These are phyloP conservation scores for Boletus tomentosulus DNA, from an alignment of 768 basidiomycete species.

Conservation along the genomic window DNA sequence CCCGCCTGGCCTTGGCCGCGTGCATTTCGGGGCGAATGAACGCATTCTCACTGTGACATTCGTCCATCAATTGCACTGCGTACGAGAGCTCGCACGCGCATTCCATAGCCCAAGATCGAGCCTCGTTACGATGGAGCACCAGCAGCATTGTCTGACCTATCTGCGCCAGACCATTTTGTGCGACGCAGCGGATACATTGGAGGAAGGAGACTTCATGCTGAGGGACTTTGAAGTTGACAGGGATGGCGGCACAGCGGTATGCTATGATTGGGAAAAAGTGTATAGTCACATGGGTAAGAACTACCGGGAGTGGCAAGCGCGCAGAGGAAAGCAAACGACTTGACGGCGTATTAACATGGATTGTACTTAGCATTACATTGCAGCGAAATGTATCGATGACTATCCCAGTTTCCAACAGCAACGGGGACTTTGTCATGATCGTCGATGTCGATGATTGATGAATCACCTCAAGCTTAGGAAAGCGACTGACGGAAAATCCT, in stretches of 20 bases:
- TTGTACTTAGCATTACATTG: background rate
- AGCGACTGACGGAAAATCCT: no score
- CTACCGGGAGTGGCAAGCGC: conserved; percentile 1
- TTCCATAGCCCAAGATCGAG: conserved; percentile 5
- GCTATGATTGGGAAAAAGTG: conserved; percentile 23
- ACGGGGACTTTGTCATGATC: no score
- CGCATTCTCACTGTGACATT: conserved; percentile 7
- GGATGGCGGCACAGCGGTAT: conserved; percentile 16
- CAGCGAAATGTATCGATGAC: background rate
- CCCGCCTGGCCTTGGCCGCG: conserved; percentile 9
- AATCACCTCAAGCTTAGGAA: no score
- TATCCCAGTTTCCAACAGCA: no score
- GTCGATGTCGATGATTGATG: no score
- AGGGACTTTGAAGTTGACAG: conserved; percentile 23
- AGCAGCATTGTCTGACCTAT: conserved; percentile 37
- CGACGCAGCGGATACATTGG: conserved; percentile 30
- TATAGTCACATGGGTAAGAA: conserved; percentile 10
- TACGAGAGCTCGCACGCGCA: conserved; percentile 5
- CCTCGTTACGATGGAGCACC: conserved; percentile 12
- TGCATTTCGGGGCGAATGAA: conserved; percentile 4
- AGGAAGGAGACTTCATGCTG: conserved; percentile 32
- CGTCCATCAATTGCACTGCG: conserved; percentile 8
- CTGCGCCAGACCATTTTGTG: conserved; percentile 36
- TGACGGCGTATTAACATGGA: background rate
- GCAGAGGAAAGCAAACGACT: background rate